Evolutionary conservation across 139 green algal species (phyloP).

Genomic region (Haematococcus sp.): DNA sequence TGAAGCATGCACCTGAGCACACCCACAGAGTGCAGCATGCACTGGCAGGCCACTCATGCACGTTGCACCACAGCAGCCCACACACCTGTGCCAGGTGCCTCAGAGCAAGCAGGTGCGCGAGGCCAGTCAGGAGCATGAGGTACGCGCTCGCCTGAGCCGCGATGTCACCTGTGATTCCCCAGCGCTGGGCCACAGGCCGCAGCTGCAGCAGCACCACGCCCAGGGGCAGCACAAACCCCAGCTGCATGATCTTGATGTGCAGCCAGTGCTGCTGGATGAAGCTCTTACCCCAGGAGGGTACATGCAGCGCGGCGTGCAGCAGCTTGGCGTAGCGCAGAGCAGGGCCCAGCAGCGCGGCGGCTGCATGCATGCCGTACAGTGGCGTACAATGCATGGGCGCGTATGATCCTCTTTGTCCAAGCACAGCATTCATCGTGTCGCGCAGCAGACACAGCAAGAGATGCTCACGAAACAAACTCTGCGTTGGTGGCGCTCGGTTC

Average conservation of each 20-base stretch:
- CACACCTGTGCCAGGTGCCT: conserved; percentile 1
- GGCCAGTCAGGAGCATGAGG: neutral
- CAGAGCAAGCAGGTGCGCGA: neutral
- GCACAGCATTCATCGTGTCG: too few species aligned
- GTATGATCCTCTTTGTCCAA: too few species aligned
- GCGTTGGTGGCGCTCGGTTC: too few species aligned
- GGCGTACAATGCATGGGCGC: neutral
- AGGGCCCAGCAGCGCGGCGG: neutral
- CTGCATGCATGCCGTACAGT: neutral
- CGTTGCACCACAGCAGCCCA: too few species aligned
- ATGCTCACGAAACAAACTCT: too few species aligned
- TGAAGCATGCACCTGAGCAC: too few species aligned
- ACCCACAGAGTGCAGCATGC: neutral
- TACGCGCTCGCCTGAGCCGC: neutral
- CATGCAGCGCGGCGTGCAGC: neutral
- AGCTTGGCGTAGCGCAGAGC: neutral
- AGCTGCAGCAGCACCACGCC: neutral
- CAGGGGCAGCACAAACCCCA: neutral
- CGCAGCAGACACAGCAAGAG: too few species aligned
- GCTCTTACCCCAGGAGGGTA: neutral
- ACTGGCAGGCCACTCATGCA: neutral
- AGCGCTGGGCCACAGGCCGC: neutral
- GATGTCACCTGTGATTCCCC: neutral
- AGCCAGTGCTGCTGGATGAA: neutral
- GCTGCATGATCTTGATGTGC: conserved; percentile 4